Percentiles rank a stretch among this genome's conserved stretches.
Evolutionary conservation across 1,284 basidiomycete species (phyloP).

Genomic region (Meira nashicola): DNA sequence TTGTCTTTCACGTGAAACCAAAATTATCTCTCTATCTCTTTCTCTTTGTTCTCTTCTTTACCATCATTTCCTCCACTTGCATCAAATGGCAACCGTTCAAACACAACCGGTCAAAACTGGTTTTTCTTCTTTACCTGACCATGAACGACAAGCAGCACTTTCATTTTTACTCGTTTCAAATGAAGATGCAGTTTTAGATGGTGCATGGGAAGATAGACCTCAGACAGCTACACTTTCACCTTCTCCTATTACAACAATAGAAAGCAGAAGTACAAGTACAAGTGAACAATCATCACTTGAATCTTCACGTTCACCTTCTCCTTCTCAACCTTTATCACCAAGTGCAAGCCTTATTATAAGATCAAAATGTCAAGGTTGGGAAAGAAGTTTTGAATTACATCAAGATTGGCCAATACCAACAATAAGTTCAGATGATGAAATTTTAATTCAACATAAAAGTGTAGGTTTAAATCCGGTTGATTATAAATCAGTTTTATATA

Average conservation of each 20-base stretch:
- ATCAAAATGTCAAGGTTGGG: conserved; percentile 37
- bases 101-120: neutral
- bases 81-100: too few species aligned
- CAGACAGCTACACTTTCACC: conserved; percentile 1
- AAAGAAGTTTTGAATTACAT: conserved; percentile 36
- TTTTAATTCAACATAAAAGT: conserved; percentile 26
- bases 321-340: neutral
- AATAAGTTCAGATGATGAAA: conserved; percentile 16
- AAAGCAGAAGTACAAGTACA: too few species aligned
- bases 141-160: conserved; percentile 23
- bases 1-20: too few species aligned
- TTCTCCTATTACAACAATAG: neutral
- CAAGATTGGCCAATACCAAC: conserved; percentile 19
- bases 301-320: conserved; percentile 12
- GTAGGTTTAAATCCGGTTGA: conserved; percentile 45
- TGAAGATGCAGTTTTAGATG: conserved; percentile 29
- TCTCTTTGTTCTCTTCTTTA: too few species aligned
- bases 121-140: neutral
- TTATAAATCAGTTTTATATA: conserved; percentile 36
- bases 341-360: conserved; percentile 27
- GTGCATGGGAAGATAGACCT: conserved; percentile 25
- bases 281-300: conserved; percentile 13
- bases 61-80: too few species aligned
- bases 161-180: conserved; percentile 19
- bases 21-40: too few species aligned